Evolutionary conservation across 2,329 filamentous ascomycete species (phyloP).

Genomic region (Microthyrium microscopicum): DNA sequence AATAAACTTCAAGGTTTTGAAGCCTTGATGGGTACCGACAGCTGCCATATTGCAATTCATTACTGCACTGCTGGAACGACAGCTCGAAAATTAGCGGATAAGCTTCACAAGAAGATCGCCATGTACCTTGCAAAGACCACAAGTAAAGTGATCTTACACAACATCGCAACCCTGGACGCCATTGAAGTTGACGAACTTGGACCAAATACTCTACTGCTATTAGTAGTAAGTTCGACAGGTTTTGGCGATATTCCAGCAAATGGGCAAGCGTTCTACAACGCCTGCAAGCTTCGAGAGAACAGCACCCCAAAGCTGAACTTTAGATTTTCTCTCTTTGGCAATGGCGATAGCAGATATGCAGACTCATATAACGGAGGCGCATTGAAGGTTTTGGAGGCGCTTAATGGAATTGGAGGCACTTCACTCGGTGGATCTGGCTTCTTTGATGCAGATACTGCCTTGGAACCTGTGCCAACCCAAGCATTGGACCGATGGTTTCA

Average conservation of each 20-base stretch:
- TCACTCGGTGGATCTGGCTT: constrained; percentile 4
- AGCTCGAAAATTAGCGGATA: constrained; percentile 4
- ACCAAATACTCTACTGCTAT: constrained; percentile 9
- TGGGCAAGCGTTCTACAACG: constrained; percentile 8
- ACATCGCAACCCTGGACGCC: not conserved
- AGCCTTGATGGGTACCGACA: no score
- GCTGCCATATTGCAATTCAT: constrained; percentile 4
- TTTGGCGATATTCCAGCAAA: constrained; percentile 12
- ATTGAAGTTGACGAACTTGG: constrained; percentile 5
- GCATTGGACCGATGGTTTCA: constrained; percentile 3
- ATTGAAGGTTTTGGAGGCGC: constrained; percentile 3
- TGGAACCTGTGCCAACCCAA: constrained; percentile 1
- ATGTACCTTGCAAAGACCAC: constrained; percentile 9
- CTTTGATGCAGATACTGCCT: constrained; percentile 5
- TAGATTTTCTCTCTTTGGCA: constrained; percentile 11
- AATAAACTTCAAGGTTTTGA: no score
- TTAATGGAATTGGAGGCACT: constrained; percentile 10
- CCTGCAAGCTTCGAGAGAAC: constrained; percentile 4
- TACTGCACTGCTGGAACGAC: constrained; percentile 6
- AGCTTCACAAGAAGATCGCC: constrained; percentile 9
- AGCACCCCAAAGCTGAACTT: constrained; percentile 1
- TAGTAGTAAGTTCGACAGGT: constrained; percentile 11
- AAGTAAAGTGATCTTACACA: no score
- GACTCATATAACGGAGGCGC: constrained; percentile 11
- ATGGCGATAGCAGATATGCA: constrained; percentile 12